These are phyloP conservation scores for Yamadazyma endophytica DNA, from an alignment of 805 yeast species.

Conservation along the genomic window DNA sequence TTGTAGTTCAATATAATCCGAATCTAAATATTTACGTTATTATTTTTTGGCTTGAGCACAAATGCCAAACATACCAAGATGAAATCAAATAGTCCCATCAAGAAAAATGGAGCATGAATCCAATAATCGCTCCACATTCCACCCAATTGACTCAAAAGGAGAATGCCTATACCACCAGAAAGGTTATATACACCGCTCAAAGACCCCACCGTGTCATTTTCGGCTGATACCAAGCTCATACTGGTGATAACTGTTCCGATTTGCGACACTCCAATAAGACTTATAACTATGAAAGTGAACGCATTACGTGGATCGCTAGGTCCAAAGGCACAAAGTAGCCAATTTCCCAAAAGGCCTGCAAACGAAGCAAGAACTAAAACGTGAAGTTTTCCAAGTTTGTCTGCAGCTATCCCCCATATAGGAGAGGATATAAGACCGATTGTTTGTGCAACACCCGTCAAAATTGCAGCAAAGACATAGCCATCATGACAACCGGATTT, in stretches of 20 bases:
- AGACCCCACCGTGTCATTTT: slow-evolving; percentile 48
- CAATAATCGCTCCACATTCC: slow-evolving; percentile 57
- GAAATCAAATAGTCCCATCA: slow-evolving; percentile 41
- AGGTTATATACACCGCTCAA: slow-evolving; percentile 68
- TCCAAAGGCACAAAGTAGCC: slow-evolving; percentile 20
- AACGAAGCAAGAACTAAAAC: slow-evolving; percentile 34
- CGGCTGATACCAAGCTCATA: slow-evolving; percentile 46
- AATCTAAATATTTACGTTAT: too few species aligned
- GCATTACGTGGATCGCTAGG: slow-evolving; percentile 31
- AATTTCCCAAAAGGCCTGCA: slow-evolving; percentile 42
- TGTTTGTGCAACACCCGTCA: slow-evolving; percentile 64
- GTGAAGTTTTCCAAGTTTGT: slow-evolving; percentile 28
- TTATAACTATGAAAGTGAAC: slow-evolving; percentile 36
- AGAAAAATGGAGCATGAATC: slow-evolving; percentile 55
- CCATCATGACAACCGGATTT: slow-evolving; percentile 52
- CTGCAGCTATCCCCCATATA: slow-evolving; percentile 56
- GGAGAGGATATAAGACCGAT: slow-evolving; percentile 60
- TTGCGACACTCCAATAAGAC: slow-evolving; percentile 53
- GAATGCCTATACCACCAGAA: slow-evolving; percentile 64
- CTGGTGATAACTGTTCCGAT: slow-evolving; percentile 60
- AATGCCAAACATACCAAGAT: too few species aligned
- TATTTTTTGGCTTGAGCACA: too few species aligned
- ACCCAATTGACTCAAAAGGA: slow-evolving; percentile 56
- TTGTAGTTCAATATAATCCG: too few species aligned
- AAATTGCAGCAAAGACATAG: slow-evolving; percentile 59